phyloP scores from a whole-genome alignment of 345 rosid genomes.

The Lepidium sativum region DNA sequence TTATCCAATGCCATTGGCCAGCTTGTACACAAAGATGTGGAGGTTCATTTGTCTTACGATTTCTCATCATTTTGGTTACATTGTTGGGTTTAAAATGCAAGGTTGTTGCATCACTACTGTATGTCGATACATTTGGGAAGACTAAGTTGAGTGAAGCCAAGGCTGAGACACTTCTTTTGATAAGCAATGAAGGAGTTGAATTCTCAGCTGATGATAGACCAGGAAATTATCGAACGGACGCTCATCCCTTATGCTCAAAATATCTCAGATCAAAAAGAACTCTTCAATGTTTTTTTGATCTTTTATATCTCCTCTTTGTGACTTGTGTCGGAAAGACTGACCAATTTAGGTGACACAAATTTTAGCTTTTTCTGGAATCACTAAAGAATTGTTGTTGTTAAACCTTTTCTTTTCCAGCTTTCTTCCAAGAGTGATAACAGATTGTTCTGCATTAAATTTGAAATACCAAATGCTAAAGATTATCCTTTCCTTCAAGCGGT shows the following conservation, averaged over 20 bases:
- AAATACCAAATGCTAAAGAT: constrained; percentile 34
- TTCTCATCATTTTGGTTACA: too few relatives aligned
- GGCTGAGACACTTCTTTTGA: too few relatives aligned
- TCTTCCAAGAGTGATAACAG: constrained; percentile 68
- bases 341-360: too few relatives aligned
- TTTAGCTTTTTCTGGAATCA: too few relatives aligned
- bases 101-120: too few relatives aligned
- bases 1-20: constrained; percentile 51
- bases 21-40: too few relatives aligned
- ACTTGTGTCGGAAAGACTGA: neutral
- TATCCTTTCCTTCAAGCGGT: constrained; percentile 56
- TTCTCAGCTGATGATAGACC: constrained; percentile 49
- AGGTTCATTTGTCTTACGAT: too few relatives aligned
- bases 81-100: too few relatives aligned
- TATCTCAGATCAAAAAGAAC: constrained; percentile 49
- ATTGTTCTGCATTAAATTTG: constrained; percentile 53
- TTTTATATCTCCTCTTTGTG: neutral
- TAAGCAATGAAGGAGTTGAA: too few relatives aligned
- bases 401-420: constrained; percentile 34
- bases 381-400: neutral
- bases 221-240: constrained; percentile 46
- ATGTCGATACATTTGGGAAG: too few relatives aligned
- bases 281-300: too few relatives aligned
- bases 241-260: constrained; percentile 62
- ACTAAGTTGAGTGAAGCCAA: too few relatives aligned